phyloP scores from a whole-genome alignment of 805 yeast genomes.

The Teunomyces atbi region DNA sequence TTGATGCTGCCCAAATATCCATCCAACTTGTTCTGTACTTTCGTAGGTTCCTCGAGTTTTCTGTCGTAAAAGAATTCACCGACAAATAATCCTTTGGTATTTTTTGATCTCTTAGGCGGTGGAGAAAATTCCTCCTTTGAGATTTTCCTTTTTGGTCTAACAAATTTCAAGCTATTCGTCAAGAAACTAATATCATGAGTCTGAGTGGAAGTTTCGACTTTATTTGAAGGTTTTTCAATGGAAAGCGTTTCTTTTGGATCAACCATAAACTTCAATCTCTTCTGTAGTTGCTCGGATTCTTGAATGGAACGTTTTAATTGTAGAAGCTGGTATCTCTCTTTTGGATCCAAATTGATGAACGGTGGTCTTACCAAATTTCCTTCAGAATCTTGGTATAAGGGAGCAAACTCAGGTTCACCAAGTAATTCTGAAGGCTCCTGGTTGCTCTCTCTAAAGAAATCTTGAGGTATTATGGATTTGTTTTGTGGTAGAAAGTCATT shows the following conservation, averaged over 20 bases:
- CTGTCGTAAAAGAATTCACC: conserved; percentile 39
- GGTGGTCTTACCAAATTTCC: conserved; percentile 44
- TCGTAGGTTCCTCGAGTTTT: conserved; percentile 10
- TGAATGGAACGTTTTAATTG: conserved; percentile 39
- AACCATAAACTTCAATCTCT: conserved; percentile 36
- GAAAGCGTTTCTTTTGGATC: conserved; percentile 38
- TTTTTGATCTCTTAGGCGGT: conserved; percentile 16
- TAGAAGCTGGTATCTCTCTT: conserved; percentile 41
- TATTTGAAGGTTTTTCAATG: conserved; percentile 15
- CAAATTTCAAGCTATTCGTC: conserved; percentile 25
- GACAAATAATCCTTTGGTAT: conserved; percentile 25
- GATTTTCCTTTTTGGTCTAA: conserved; percentile 15
- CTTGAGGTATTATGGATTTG: neutral
- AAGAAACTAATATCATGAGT: conserved; percentile 34
- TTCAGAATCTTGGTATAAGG: conserved; percentile 33
- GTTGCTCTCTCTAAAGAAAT: neutral
- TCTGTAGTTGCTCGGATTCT: conserved; percentile 32
- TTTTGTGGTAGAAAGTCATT: neutral
- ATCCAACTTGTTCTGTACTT: conserved; percentile 16
- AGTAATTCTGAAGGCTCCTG: conserved; percentile 3
- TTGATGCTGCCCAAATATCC: conserved; percentile 36
- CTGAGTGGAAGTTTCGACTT: conserved; percentile 43
- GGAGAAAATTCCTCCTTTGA: conserved; percentile 7
- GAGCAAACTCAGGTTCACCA: conserved; percentile 33
- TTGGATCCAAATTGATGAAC: conserved; percentile 42